These are phyloP conservation scores for Cymbopogon flexuosus DNA, from an alignment of 202 grass and related monocot species.

Conservation along the genomic window DNA sequence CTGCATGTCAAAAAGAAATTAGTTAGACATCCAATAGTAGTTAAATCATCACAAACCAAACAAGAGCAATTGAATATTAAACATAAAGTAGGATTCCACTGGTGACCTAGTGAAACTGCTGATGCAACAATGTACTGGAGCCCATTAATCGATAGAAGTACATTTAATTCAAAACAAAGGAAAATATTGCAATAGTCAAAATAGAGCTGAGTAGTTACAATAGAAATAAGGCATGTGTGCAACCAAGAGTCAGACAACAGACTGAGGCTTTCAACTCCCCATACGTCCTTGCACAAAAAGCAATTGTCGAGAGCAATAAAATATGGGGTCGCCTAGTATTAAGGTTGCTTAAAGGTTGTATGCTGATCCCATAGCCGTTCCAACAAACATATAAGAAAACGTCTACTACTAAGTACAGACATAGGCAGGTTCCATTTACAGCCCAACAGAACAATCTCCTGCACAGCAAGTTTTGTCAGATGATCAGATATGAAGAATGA, in stretches of 20 bases:
- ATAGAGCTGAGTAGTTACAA: not conserved
- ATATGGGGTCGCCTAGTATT: not conserved
- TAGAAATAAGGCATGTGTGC: not conserved
- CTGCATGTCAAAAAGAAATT: constrained; percentile 48
- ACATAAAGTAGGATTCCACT: constrained; percentile 10
- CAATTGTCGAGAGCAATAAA: not conserved
- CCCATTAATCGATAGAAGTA: not conserved
- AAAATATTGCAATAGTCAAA: not conserved
- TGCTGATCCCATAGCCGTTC: not conserved
- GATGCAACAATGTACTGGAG: not conserved
- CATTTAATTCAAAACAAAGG: not conserved
- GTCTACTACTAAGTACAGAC: not conserved
- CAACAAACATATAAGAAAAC: not conserved
- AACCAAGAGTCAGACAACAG: not conserved
- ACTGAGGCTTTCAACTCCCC: not conserved
- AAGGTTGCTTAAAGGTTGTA: not conserved
- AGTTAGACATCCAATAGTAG: constrained; percentile 11
- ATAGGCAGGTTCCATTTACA: not conserved
- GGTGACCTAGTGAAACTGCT: not conserved
- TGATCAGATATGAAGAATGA: constrained; percentile 8
- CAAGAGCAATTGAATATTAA: not conserved
- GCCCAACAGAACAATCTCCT: constrained; percentile 16
- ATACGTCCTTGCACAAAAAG: not conserved
- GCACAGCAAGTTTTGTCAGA: not conserved
- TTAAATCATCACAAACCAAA: constrained; percentile 3